Evolutionary conservation across 306 rosid genomes (phyloP).

Genomic region (Gillenia trifoliata): DNA sequence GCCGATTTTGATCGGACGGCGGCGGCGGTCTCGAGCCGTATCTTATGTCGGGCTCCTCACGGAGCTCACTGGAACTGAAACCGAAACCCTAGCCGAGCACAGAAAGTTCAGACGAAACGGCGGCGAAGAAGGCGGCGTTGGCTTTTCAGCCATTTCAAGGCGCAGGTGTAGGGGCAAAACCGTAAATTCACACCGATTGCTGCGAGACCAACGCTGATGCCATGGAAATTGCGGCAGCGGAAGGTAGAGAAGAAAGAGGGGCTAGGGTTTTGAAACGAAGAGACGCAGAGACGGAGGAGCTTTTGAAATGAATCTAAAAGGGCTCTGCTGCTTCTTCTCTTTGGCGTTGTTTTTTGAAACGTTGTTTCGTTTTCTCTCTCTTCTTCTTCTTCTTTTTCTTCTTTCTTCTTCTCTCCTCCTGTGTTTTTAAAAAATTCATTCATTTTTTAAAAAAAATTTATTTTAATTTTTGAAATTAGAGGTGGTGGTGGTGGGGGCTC

Average conservation of each 20-base stretch:
- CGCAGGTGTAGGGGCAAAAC: conserved; percentile 1
- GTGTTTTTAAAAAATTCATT: not conserved
- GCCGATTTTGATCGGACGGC: conserved; percentile 24
- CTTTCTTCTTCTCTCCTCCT: conserved; percentile 10
- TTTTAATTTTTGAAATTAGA: not conserved
- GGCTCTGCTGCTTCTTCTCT: not conserved
- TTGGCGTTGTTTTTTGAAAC: not conserved
- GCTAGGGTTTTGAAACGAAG: not conserved
- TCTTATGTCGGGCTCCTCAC: conserved; percentile 23
- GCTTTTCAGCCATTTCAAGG: conserved; percentile 44
- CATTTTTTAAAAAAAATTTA: not conserved
- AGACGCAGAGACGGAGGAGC: conserved; percentile 8
- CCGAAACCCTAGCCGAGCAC: conserved; percentile 40
- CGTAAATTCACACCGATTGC: conserved; percentile 5
- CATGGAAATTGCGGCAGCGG: conserved; percentile 38
- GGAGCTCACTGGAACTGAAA: conserved; percentile 16
- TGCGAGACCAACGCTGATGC: conserved; percentile 18
- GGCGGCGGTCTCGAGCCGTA: not conserved
- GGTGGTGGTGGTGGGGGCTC: not conserved
- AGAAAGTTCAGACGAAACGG: conserved; percentile 7
- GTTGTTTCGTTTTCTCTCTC: not conserved
- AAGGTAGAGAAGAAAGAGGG: not conserved
- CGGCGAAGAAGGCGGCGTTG: conserved; percentile 33
- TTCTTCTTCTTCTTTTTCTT: conserved; percentile 16
- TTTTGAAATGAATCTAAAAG: conserved; percentile 12